Evolutionary conservation across 1,284 basidiomycete genomes (phyloP), one percentile per base, ranked within the genome.

Genomic region (Vanrija sp.): DNA sequence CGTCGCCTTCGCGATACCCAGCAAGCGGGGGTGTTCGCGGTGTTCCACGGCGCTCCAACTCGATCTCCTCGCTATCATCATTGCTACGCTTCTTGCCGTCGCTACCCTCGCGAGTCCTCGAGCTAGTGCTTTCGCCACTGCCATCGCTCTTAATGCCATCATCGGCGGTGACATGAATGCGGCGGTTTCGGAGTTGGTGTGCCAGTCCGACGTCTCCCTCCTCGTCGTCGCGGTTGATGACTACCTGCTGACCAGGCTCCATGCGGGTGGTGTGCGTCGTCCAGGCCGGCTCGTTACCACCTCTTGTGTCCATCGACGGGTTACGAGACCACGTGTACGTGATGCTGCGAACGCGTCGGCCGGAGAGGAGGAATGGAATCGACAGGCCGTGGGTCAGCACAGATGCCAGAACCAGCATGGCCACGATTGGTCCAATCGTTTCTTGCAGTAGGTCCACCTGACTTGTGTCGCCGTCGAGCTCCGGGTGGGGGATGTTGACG

Each of bases 361-460:
- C 87, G 28, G 96, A 84, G 25, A 91, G 90, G 80, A 96, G 93
- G 74, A 88, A 88, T 0, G 93, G 91, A 62, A 97, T 95, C 19
- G 90, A 93, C 6, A 97, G 80, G 7, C 93, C 93, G 69, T 97
- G 87, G 88, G 64, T 89, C 87, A 86, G 80, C 57, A 95, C 88
- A 0, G 90, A 94, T 63, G 85, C 86, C 1, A 97, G 81, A 3
- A 97, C 93, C 81, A 96, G 86, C 76, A 95, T 95, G 1, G 88
- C 85, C 10, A 91, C 88, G 57, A 97, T 87, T 0, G 94, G 93
- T 68, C 92, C 88, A 52, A 96, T 91, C 3, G 85, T 80, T 16
- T 85, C 80, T 1, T 84, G 81, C 15, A 96, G 80, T 14, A 88
- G 72, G 58, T 87, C 83, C 6, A 83, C 79, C 71, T 89, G 85